Conservation (phyloP, 2,329 filamentous ascomycete species). For the Cladosporium sp. region DNA sequence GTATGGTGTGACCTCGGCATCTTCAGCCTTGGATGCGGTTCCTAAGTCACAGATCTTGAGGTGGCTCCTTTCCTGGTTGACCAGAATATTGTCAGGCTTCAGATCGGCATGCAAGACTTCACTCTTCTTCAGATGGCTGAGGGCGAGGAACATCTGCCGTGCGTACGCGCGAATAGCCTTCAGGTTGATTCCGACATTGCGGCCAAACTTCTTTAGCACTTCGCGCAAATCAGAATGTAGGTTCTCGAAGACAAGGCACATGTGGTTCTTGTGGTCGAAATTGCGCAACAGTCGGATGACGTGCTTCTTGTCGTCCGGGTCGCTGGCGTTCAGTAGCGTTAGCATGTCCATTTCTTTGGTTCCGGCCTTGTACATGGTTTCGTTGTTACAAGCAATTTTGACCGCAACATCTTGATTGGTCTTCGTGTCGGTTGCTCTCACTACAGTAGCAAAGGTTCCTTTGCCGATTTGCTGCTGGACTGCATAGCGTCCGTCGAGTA, state of each 20-base stretch:
- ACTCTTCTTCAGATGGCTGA: constrained; percentile 83
- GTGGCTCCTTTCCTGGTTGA: constrained; percentile 73
- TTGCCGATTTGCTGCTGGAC: constrained; percentile 82
- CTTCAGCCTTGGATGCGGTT: constrained; percentile 86
- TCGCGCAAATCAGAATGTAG: constrained; percentile 88
- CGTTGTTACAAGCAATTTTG: constrained; percentile 97
- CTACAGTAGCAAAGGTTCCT: constrained; percentile 96
- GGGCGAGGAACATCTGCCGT: constrained; percentile 86
- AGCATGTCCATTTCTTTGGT: constrained; percentile 93
- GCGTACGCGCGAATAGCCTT: constrained; percentile 83
- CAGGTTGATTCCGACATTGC: constrained; percentile 87
- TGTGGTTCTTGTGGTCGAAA: constrained; percentile 90
- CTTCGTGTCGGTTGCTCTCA: constrained; percentile 73
- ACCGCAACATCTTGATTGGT: constrained; percentile 74
- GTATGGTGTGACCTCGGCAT: constrained; percentile 90
- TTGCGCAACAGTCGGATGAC: constrained; percentile 80
- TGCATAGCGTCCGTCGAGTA: constrained; percentile 84
- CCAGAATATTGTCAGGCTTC: constrained; percentile 96
- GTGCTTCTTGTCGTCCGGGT: constrained; percentile 86
- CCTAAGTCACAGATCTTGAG: constrained; percentile 96
- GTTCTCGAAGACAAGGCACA: constrained; percentile 97
- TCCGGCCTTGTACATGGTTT: constrained; percentile 67
- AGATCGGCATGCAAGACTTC: constrained; percentile 93
- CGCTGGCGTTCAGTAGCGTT: constrained; percentile 76
- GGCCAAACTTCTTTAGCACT: constrained; percentile 90